Conservation (phyloP, 352 stramenopile species). For the Phytophthora ramorum region DNA sequence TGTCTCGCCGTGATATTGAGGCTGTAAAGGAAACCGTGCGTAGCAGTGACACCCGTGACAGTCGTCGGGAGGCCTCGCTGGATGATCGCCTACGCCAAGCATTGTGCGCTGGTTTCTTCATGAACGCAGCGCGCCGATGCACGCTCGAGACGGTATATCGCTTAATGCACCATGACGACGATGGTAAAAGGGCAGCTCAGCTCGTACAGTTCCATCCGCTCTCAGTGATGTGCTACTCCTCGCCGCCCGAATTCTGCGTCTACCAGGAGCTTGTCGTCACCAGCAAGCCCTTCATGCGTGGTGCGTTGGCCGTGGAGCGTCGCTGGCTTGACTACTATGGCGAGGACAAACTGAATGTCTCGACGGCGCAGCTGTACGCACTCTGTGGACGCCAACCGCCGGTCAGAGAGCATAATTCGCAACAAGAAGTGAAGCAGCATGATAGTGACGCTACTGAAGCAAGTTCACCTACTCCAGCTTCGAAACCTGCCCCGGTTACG, state of each 20-base stretch:
- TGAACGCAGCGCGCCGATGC: conserved; percentile 65
- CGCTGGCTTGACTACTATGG: conserved; percentile 61
- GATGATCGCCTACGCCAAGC: conserved; percentile 47
- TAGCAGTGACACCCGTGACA: conserved; percentile 4
- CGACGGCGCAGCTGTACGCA: conserved; percentile 45
- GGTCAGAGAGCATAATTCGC: not conserved
- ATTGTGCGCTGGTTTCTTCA: conserved; percentile 75
- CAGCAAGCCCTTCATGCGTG: conserved; percentile 75
- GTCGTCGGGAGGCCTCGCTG: conserved; percentile 13
- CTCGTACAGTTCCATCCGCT: conserved; percentile 78
- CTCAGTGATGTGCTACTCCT: conserved; percentile 54
- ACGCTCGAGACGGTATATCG: conserved; percentile 74
- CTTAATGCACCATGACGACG: conserved; percentile 28
- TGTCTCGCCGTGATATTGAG: conserved; percentile 44
- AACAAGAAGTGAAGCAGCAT: conserved; percentile 5
- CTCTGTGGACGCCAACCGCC: conserved; percentile 50
- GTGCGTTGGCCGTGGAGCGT: conserved; percentile 54
- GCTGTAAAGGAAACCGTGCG: conserved; percentile 10
- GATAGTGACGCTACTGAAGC: not conserved
- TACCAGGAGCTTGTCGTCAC: conserved; percentile 82
- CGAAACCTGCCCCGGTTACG: conserved; percentile 25
- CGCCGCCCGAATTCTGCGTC: conserved; percentile 61
- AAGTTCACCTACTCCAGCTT: not conserved
- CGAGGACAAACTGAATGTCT: conserved; percentile 38
- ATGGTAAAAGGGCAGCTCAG: conserved; percentile 35